Evolutionary conservation across 768 basidiomycete genomes (phyloP), one percentile per base, ranked within the genome.

Genomic region (Podaxis sp.): DNA sequence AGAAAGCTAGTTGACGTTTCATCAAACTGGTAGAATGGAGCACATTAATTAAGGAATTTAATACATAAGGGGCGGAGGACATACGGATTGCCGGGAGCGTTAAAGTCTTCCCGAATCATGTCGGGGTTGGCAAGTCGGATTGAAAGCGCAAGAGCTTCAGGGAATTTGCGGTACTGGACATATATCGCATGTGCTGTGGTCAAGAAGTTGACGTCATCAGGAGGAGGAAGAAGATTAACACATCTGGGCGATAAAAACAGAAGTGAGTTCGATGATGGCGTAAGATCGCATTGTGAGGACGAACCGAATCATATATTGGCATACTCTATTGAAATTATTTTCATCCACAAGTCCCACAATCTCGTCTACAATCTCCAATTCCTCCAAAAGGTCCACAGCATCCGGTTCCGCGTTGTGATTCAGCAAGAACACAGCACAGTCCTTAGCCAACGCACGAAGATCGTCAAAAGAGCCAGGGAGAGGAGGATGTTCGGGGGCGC

Each of bases 371-470:
- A 91, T 90, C 74, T 99, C 97, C 67, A 99, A 77, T 69, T 98
- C 97, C 70, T 97, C 88, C 63, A 99, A 77, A 37, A 99, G 80
- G 77, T 99, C 97, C 36, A 99, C 96, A 0, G 96, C 97, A 72
- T 99, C 97, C 33, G 95, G 96, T 75, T 99, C 97, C 10, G 96
- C 97, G 70, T 99, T 98, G 73, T 99, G 97, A 17, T 82, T 81
- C 13, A 99, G 79, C 66, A 99, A 82, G 81, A 99, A 99, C 12
- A 80, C 87, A 6, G 95, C 92, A 69, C 97, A 93, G 70, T 93
- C 85, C 63, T 90, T 80, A 0, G 90, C 93, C 57, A 98, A 85
- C 1, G 78, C 78, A 30, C 87, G 84, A 50, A 99, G 81, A 63
- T 94, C 90, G 22, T 93, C 89, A 15, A 84, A 80, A 4, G 88